These are phyloP conservation scores for Fusarium setosum DNA, from an alignment of 2,329 filamentous ascomycete species.

Conservation along the genomic window DNA sequence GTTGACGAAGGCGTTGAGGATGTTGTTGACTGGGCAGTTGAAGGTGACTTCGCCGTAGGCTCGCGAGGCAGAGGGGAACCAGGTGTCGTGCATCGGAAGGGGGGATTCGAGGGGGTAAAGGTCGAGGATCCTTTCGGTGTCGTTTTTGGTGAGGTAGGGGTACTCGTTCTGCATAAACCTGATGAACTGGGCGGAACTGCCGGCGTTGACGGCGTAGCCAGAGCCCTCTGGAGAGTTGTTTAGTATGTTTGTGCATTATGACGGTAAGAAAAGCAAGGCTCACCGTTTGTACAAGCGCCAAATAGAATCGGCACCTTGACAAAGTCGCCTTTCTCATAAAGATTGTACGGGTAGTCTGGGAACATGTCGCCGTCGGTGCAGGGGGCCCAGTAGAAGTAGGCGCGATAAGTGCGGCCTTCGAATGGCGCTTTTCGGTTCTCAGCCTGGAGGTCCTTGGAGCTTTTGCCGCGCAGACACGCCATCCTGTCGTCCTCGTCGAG, in stretches of 20 bases:
- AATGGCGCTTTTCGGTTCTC: slow-evolving; percentile 56
- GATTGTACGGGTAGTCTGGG: slow-evolving; percentile 52
- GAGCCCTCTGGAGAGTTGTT: slow-evolving; percentile 60
- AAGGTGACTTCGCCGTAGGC: slow-evolving; percentile 61
- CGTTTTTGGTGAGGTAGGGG: slow-evolving; percentile 52
- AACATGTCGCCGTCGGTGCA: slow-evolving; percentile 61
- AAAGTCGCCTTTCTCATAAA: slow-evolving; percentile 55
- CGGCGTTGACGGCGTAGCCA: slow-evolving; percentile 55
- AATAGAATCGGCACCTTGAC: slow-evolving; percentile 58
- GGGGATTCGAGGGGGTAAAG: slow-evolving; percentile 52
- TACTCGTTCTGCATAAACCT: slow-evolving; percentile 61
- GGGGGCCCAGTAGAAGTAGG: slow-evolving; percentile 64
- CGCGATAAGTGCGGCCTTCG: slow-evolving; percentile 47
- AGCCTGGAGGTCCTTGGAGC: slow-evolving; percentile 51
- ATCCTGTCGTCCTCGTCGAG: slow-evolving; percentile 46
- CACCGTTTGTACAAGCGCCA: slow-evolving; percentile 57
- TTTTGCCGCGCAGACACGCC: slow-evolving; percentile 54
- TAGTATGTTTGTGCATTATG: slow-evolving; percentile 14
- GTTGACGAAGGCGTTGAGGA: slow-evolving; percentile 50
- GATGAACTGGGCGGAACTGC: slow-evolving; percentile 47
- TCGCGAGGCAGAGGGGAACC: slow-evolving; percentile 55
- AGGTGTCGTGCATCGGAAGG: slow-evolving; percentile 53
- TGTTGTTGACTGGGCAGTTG: slow-evolving; percentile 54
- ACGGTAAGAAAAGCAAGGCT: slow-evolving; percentile 17
- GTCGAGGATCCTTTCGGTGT: slow-evolving; percentile 49